Evolutionary conservation across 192 early-diverging fungal species (phyloP).

Genomic region (Coemansia sp.): DNA sequence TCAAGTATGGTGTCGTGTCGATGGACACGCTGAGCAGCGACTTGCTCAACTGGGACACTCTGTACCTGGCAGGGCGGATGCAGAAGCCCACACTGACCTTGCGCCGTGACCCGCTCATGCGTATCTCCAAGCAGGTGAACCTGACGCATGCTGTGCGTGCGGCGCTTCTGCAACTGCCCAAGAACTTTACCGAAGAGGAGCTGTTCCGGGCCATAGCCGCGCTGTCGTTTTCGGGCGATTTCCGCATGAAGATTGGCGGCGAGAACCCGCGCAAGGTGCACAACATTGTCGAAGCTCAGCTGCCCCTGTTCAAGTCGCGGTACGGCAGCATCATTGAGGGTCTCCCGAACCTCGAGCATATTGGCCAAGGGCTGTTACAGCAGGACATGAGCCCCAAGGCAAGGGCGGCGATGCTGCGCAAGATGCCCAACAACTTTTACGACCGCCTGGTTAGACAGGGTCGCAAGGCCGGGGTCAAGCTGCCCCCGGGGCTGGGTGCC

Average conservation of each 20-base stretch:
- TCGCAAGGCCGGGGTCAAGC: conserved; percentile 28
- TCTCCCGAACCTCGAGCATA: conserved; percentile 40
- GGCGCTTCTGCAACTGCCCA: conserved; percentile 77
- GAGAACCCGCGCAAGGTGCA: conserved; percentile 95
- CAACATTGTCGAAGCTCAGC: conserved; percentile 82
- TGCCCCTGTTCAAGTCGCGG: conserved; percentile 46
- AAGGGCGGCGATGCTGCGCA: conserved; percentile 64
- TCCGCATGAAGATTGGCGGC: conserved; percentile 84
- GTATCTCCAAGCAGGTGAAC: conserved; percentile 67
- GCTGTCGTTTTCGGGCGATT: conserved; percentile 88
- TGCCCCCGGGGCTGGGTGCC: conserved; percentile 22
- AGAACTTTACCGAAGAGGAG: conserved; percentile 72
- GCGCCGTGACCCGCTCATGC: conserved; percentile 42
- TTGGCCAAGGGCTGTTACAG: conserved; percentile 42
- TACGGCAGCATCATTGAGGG: conserved; percentile 48
- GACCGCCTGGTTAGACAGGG: conserved; percentile 49
- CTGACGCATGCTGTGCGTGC: conserved; percentile 76
- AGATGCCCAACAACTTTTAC: conserved; percentile 74
- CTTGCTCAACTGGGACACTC: conserved; percentile 87
- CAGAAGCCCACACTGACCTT: conserved; percentile 76
- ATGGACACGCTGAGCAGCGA: conserved; percentile 83
- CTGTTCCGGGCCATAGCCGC: conserved; percentile 77
- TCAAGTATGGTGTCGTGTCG: conserved; percentile 97
- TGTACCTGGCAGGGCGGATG: conserved; percentile 94
- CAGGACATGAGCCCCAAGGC: conserved; percentile 60